Evolutionary conservation across 2,329 filamentous ascomycete genomes (phyloP).

Genomic region (Calycina marina): DNA sequence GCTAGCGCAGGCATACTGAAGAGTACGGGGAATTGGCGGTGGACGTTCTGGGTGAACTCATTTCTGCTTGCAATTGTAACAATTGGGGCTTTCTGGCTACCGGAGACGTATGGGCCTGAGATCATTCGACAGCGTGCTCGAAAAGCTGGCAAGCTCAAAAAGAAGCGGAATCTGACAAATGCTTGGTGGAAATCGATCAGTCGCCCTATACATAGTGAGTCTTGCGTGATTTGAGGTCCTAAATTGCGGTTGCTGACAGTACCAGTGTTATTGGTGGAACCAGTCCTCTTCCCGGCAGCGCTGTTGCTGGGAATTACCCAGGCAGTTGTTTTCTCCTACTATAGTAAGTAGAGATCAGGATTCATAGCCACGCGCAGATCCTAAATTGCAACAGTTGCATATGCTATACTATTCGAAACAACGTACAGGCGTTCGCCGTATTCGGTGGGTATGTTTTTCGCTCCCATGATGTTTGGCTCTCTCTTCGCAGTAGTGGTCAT

Average conservation of each 20-base stretch:
- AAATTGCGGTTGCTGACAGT: conserved; percentile 30
- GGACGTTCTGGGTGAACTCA: conserved; percentile 5
- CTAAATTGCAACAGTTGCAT: too few species aligned
- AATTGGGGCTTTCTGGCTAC: conserved; percentile 3
- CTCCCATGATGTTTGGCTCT: conserved; percentile 3
- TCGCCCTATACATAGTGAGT: conserved; percentile 5
- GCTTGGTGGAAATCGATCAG: conserved; percentile 3
- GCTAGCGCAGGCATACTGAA: conserved; percentile 3
- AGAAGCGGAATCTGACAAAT: neutral
- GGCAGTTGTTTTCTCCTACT: conserved; percentile 7
- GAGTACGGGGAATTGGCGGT: conserved; percentile 4
- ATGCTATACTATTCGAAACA: conserved; percentile 6
- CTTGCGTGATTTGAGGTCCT: conserved; percentile 24
- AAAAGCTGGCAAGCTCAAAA: conserved; percentile 1
- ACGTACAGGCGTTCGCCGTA: conserved; percentile 5
- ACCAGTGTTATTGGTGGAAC: conserved; percentile 7
- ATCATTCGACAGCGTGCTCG: conserved; percentile 1
- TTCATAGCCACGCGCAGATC: too few species aligned
- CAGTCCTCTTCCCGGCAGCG: conserved; percentile 4
- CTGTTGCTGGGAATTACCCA: conserved; percentile 5
- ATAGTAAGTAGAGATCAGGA: too few species aligned
- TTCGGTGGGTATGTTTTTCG: conserved; percentile 6
- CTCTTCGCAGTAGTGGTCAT: conserved; percentile 2
- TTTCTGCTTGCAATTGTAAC: conserved; percentile 4
- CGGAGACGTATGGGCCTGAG: conserved; percentile 7